Percentiles rank a stretch among this genome's conserved stretches.
Conservation (phyloP, 2,329 filamentous ascomycete genomes). For the Cadophora luteo-olivacea region DNA sequence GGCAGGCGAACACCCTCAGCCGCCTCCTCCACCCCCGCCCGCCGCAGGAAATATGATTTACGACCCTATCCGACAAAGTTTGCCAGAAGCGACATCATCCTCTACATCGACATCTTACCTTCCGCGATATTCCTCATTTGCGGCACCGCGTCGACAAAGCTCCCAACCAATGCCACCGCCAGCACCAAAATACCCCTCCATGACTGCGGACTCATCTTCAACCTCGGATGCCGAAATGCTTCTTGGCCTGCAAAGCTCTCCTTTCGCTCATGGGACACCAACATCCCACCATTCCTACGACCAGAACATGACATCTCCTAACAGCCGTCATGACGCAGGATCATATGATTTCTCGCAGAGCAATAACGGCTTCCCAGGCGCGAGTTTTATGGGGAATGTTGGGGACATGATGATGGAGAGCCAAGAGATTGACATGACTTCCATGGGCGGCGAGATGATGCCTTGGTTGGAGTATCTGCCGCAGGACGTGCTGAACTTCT, state of each 20-base stretch:
- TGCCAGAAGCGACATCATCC: conserved; percentile 52
- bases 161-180: conserved; percentile 41
- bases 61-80: conserved; percentile 63
- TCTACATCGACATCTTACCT: conserved; percentile 54
- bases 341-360: conserved; percentile 32
- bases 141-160: conserved; percentile 46
- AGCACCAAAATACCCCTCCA: conserved; percentile 44
- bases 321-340: conserved; percentile 14
- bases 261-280: conserved; percentile 36
- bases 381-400: conserved; percentile 38
- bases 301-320: conserved; percentile 27
- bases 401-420: conserved; percentile 73
- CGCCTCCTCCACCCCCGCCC: conserved; percentile 39
- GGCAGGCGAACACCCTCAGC: conserved; percentile 28
- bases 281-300: conserved; percentile 25
- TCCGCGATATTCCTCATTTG: conserved; percentile 47
- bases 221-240: conserved; percentile 55
- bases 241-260: conserved; percentile 54
- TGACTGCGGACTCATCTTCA: conserved; percentile 45
- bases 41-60: conserved; percentile 66
- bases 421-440: conserved; percentile 77
- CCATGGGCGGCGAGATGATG: conserved; percentile 72
- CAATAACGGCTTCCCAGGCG: conserved; percentile 23
- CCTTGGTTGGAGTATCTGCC: conserved; percentile 79
- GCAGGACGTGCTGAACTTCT: conserved; percentile 66